Conservation (phyloP, 2,329 filamentous ascomycete species). For the Paramyrothecium roridum region DNA sequence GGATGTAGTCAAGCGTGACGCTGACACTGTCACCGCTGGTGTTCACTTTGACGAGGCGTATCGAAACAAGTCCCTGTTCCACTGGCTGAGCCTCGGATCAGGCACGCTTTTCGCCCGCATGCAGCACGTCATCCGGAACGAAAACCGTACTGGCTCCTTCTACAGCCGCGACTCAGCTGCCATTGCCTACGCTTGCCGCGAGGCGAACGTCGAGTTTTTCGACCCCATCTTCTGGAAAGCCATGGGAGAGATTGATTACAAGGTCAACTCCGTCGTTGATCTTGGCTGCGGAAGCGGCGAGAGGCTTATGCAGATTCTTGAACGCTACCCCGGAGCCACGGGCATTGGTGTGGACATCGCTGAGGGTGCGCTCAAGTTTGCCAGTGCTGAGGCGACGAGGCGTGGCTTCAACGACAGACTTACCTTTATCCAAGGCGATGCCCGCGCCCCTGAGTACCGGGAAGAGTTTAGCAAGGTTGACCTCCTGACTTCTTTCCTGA, state of each 20-base stretch:
- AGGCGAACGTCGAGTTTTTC: constrained; percentile 4
- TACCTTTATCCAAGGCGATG: constrained; percentile 5
- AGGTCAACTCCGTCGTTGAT: constrained; percentile 8
- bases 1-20: neutral
- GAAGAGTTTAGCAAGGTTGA: constrained; percentile 11
- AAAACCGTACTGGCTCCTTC: constrained; percentile 5
- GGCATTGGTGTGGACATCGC: constrained; percentile 12
- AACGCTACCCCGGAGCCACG: constrained; percentile 3
- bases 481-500: constrained; percentile 12
- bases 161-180: constrained; percentile 9
- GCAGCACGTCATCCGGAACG: constrained; percentile 7
- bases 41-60: constrained; percentile 7
- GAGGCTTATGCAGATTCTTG: constrained; percentile 9
- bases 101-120: constrained; percentile 8
- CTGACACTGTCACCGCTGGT: constrained; percentile 1
- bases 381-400: neutral
- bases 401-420: constrained; percentile 1
- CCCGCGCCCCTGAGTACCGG: constrained; percentile 1
- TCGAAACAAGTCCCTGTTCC: constrained; percentile 5
- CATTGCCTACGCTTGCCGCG: constrained; percentile 10
- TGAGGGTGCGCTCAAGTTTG: constrained; percentile 5
- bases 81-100: constrained; percentile 10
- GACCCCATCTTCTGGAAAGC: constrained; percentile 6
- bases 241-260: constrained; percentile 2
- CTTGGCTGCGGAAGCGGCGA: constrained; percentile 12